A percentile compares a stretch with the other conserved stretches of the same genome.
These are phyloP conservation scores for Alternaria triticimaculans DNA, from an alignment of 2,329 filamentous ascomycete species.

Conservation along the genomic window DNA sequence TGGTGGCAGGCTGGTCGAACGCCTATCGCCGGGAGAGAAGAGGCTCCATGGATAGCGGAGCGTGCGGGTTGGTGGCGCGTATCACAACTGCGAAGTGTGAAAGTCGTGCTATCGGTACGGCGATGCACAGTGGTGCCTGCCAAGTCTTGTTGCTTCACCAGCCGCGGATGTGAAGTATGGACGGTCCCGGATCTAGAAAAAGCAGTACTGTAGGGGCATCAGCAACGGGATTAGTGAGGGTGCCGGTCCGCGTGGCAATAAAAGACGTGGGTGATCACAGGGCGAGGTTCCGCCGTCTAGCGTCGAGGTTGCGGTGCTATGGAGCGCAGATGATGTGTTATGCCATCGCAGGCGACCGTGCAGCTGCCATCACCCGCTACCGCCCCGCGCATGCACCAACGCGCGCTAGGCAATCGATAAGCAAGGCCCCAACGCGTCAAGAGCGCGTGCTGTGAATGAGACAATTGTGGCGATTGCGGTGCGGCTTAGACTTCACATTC, in stretches of 20 bases:
- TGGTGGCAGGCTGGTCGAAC: conserved; percentile 30
- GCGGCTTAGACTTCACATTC: neutral
- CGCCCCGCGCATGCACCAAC: conserved; percentile 20
- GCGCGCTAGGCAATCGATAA: conserved; percentile 33
- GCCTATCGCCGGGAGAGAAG: conserved; percentile 36
- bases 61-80: conserved; percentile 10
- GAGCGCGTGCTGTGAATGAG: conserved; percentile 13
- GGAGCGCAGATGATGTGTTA: conserved; percentile 38
- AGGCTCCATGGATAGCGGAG: conserved; percentile 36
- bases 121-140: conserved; percentile 14
- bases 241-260: neutral
- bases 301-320: conserved; percentile 23
- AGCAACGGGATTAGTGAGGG: conserved; percentile 5
- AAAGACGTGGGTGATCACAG: conserved; percentile 8
- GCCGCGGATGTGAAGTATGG: conserved; percentile 1
- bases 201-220: conserved; percentile 4
- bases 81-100: conserved; percentile 4
- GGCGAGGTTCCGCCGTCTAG: conserved; percentile 15
- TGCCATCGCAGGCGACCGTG: conserved; percentile 26
- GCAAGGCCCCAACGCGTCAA: conserved; percentile 14
- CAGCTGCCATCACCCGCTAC: conserved; percentile 11
- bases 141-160: conserved; percentile 1
- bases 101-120: neutral
- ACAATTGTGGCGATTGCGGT: neutral
- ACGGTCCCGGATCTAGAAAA: neutral